Evolutionary conservation across 1,284 basidiomycete species (phyloP), one percentile per base, ranked within the genome.

Genomic region (Termitomyces sp.): DNA sequence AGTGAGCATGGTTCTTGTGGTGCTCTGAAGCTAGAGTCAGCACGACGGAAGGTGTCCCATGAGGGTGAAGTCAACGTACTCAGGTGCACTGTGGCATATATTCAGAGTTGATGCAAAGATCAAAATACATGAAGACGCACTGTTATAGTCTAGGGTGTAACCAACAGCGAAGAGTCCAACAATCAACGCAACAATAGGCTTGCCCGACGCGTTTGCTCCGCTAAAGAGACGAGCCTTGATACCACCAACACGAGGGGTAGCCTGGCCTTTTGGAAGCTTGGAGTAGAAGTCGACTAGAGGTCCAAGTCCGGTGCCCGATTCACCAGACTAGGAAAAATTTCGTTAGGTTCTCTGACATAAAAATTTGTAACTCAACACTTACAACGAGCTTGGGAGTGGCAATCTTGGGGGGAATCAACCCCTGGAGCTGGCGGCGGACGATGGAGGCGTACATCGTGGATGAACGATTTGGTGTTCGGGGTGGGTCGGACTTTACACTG

Each of bases 261-360:
- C 82, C 50, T 82, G 72, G 43, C 88, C 88, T 67, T 90, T 90
- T 62, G 94, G 94, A 48, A 98, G 81, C 71, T 90, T 92, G 62
- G 91, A 94, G 81, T 98, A 98, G 75, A 97, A 97, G 67, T 89
- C 84, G 61, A 97, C 92, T 68, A 97, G 88, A 39, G 86, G 84
- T 56, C 83, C 79, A 55, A 96, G 90, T 62, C 89, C 86, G 52
- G 82, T 84, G 54, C 88, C 90, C 56, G 85, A 82, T 61, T 92
- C 93, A 58, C 87, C 84, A 53, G 88, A 83, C 88, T 87, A 60
- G 47, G 45, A 46, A 52, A 44, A 57, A 57, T 53, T 53, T 67
- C 31, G 13, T 41, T 45, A 54, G 50, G 24, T 19, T 24, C 21
- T 31, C n/a, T 26, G n/a, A 24, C 33, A 28, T 45, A 0, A 3